Conservation (phyloP, 257 asterid genomes). For the Nicotiana obtusifolia region DNA sequence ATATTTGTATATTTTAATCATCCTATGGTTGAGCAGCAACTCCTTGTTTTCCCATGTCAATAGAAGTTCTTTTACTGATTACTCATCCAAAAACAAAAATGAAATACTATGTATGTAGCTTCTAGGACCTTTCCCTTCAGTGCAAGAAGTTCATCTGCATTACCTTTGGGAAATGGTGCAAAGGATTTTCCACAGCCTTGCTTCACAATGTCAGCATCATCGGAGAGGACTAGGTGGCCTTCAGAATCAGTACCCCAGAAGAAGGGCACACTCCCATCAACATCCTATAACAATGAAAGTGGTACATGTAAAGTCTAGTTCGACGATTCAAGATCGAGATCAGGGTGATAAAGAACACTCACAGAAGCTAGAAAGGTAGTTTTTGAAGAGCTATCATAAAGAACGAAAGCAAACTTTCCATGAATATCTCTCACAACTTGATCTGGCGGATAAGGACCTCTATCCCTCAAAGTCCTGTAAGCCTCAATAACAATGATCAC, state of each 20-base stretch:
- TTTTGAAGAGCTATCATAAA: slow-evolving; percentile 58
- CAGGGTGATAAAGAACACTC: slow-evolving; percentile 21
- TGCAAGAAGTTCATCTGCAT: neutral
- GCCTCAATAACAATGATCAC: slow-evolving; percentile 88
- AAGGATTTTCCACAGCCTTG: slow-evolving; percentile 86
- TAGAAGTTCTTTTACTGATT: neutral
- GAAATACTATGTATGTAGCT: neutral
- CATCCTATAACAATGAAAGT: slow-evolving; percentile 38
- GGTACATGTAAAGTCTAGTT: neutral
- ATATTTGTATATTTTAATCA: neutral
- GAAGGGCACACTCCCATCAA: slow-evolving; percentile 74
- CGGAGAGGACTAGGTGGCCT: slow-evolving; percentile 76
- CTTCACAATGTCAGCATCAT: slow-evolving; percentile 67
- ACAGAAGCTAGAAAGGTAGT: slow-evolving; percentile 68
- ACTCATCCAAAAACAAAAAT: neutral
- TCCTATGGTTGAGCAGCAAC: neutral
- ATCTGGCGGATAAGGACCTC: slow-evolving; percentile 96
- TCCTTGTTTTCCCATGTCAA: neutral
- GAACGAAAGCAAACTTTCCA: slow-evolving; percentile 78
- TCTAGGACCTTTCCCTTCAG: neutral
- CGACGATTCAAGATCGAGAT: slow-evolving; percentile 1
- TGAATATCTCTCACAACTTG: slow-evolving; percentile 86
- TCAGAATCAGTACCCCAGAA: slow-evolving; percentile 92
- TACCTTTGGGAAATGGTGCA: slow-evolving; percentile 97
- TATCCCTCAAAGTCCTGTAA: slow-evolving; percentile 81